Conservation (phyloP, 768 basidiomycete species). For the Dictyophora rubrovolvata region DNA sequence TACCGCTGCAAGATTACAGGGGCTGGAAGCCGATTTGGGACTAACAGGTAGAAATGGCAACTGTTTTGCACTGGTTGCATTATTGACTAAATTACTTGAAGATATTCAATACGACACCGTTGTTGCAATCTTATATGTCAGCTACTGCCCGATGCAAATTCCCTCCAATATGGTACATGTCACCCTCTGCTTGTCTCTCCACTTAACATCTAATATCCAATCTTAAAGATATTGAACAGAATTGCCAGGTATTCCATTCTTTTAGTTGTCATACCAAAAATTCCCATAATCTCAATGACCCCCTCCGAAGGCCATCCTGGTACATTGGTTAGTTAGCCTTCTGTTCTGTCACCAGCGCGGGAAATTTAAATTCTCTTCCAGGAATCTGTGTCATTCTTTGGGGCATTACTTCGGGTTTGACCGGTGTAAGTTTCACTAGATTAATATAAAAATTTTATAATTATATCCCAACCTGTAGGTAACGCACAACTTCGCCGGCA, state of each 20-base stretch:
- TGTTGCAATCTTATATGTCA: constrained; percentile 44
- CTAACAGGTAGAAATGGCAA: constrained; percentile 18
- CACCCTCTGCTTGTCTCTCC: not conserved
- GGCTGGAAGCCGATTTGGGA: constrained; percentile 29
- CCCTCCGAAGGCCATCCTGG: constrained; percentile 38
- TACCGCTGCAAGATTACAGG: constrained; percentile 29
- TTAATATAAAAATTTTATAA: not conserved
- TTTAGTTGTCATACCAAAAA: not conserved
- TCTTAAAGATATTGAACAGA: constrained; percentile 41
- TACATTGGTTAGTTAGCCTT: constrained; percentile 36
- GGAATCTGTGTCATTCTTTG: constrained; percentile 43
- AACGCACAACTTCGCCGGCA: constrained; percentile 43
- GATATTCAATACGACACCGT: constrained; percentile 44
- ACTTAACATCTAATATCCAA: not conserved
- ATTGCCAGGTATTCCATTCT: constrained; percentile 33
- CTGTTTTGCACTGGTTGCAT: not conserved
- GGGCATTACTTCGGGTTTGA: constrained; percentile 54
- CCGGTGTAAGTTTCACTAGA: constrained; percentile 35
- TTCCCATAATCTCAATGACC: not conserved
- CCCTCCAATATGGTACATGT: constrained; percentile 53
- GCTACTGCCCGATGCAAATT: constrained; percentile 54
- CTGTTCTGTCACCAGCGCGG: not conserved
- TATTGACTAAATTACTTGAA: constrained; percentile 14
- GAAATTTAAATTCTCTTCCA: not conserved
- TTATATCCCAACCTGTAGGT: constrained; percentile 25